Conservation (phyloP, 2,329 filamentous ascomycete species). For the Fusarium pseudoanthophilum region DNA sequence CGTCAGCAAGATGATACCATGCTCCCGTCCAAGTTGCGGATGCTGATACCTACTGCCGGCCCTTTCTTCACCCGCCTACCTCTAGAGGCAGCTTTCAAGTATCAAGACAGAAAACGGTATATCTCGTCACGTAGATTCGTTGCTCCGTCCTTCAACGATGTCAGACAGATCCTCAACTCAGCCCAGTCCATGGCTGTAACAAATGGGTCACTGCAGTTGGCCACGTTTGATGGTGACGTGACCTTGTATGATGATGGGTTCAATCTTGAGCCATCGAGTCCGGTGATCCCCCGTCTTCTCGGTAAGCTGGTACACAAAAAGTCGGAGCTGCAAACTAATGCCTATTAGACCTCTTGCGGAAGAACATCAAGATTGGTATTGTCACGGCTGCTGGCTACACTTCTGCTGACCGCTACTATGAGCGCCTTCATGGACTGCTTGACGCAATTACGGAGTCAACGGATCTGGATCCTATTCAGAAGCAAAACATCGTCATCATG, state of each 20-base stretch:
- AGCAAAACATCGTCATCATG: conserved; percentile 87
- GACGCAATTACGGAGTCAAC: conserved; percentile 75
- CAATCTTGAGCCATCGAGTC: conserved; percentile 78
- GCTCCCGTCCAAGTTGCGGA: conserved; percentile 87
- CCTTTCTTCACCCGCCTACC: conserved; percentile 91
- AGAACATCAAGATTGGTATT: conserved; percentile 88
- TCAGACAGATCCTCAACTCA: conserved; percentile 91
- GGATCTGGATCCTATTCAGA: conserved; percentile 71
- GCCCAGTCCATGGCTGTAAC: conserved; percentile 95
- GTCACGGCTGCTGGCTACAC: conserved; percentile 97
- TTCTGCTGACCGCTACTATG: conserved; percentile 86
- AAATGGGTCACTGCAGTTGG: conserved; percentile 78
- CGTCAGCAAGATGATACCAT: conserved; percentile 73
- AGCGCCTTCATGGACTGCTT: conserved; percentile 85
- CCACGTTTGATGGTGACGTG: conserved; percentile 98
- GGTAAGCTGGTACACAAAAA: conserved; percentile 47
- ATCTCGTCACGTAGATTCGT: conserved; percentile 95
- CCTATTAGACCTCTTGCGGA: conserved; percentile 72
- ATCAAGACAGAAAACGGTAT: conserved; percentile 85
- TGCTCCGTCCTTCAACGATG: conserved; percentile 95
- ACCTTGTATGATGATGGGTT: conserved; percentile 94
- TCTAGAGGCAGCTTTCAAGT: conserved; percentile 89
- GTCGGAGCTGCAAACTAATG: conserved; percentile 1
- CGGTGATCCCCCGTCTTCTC: conserved; percentile 75
- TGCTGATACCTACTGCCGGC: conserved; percentile 91